Conservation (phyloP, 2,329 filamentous ascomycete genomes). For the Plenodomus tracheiphilus region DNA sequence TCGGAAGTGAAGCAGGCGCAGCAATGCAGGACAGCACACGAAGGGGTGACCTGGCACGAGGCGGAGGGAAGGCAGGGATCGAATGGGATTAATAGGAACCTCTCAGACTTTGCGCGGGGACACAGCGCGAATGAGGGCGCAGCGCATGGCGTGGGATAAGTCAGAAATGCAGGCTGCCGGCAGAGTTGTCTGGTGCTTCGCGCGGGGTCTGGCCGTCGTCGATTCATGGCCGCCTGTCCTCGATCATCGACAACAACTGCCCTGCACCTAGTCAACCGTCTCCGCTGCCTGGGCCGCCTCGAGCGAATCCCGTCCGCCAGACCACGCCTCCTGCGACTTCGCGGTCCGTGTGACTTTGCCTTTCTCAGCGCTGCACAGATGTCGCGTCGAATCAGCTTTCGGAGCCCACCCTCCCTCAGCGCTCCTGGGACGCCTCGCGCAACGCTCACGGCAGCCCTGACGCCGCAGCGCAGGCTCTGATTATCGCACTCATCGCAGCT, state of each 20-base stretch:
- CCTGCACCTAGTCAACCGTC: conserved; percentile 11
- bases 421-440: conserved; percentile 19
- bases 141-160: conserved; percentile 26
- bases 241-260: conserved; percentile 24
- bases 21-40: conserved; percentile 25
- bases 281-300: conserved; percentile 13
- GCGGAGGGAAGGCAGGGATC: conserved; percentile 15
- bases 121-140: conserved; percentile 25
- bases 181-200: conserved; percentile 2
- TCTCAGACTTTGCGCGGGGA: conserved; percentile 19
- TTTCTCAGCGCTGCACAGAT: conserved; percentile 12
- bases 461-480: conserved; percentile 7
- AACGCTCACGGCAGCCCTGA: conserved; percentile 20
- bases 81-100: conserved; percentile 23
- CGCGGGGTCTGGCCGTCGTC: conserved; percentile 6
- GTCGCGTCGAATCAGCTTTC: conserved; percentile 15
- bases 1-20: conserved; percentile 21
- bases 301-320: conserved; percentile 21
- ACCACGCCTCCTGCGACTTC: conserved; percentile 14
- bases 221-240: conserved; percentile 17
- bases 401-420: conserved; percentile 12
- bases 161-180: conserved; percentile 16
- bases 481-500: not conserved
- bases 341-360: conserved; percentile 23
- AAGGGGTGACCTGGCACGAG: conserved; percentile 33